Base-by-base conservation (phyloP, 352 stramenopile species). In the Globisporangium iwayamae region DNA sequence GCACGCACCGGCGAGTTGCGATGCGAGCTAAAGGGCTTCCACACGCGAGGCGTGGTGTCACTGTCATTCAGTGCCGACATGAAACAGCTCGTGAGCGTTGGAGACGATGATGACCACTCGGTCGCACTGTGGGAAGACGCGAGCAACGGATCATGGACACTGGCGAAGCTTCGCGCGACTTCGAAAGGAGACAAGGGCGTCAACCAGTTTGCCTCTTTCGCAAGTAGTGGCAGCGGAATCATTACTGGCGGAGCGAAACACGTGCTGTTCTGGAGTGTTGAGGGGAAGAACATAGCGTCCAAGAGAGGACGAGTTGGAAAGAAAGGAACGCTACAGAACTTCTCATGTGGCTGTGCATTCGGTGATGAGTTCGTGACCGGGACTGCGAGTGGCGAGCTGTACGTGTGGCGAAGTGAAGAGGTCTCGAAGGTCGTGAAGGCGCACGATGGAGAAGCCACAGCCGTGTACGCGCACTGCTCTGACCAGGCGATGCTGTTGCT, bases 21-120 rank as follows among this genome's bases (percentile, higher is more conserved):
- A 9, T 76, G 68, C 20, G 79, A 87, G 63, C 65, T 95, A 22
- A 83, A 79, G 39, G 81, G 82, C 0, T 84, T 87, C 45, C 86
- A 96, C 57, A 41, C 79, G 3, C 82, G 87, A 10, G 85, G 87
- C 3, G 83, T 96, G 0, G 51, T 92, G 9, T 83, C 79, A 14
- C 54, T 96, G 53, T 75, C 80, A 2, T 96, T 96, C 34, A 89
- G 70, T 7, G 41, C 46, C 11, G 80, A 89, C 65, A 66, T 78
- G 11, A 86, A 76, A 3, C 73, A 76, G 30, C 41, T 96, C 2
- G 73, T 88, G n/a, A 90, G 75, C 9, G 71, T 93, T 2, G 89
- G 87, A 4, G 76, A 89, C 11, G 89, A 96, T 41, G 85, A 93
- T 53, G 85, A 96, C 57, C 89, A 95, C 54, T 93, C 74, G 3